Evolutionary conservation across 2,329 filamentous ascomycete genomes (phyloP), one percentile per base, ranked within the genome.

Genomic region (Pyrenophora tritici-repentis): DNA sequence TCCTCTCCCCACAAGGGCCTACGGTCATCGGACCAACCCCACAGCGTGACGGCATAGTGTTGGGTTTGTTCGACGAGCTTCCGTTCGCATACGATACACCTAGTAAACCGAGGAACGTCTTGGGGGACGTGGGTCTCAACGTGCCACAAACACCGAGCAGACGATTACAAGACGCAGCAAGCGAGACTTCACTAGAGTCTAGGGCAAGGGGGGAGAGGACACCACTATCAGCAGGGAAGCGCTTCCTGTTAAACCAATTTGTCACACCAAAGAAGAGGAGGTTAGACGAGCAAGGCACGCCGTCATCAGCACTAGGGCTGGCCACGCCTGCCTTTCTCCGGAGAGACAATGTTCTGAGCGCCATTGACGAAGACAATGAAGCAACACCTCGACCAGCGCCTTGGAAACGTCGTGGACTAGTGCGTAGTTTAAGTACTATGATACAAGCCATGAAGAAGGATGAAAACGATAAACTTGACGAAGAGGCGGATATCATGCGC

Each of bases 21-120:
- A 47, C 58, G 8, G 58, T 72, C 35, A 82, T 94, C 54, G 89
- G 88, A 2, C 90, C 90, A 1, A 94, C 90, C 10, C 90, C 90
- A 3, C 90, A 93, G 65, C 85, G 86, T 55, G 88, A 93, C 68
- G 90, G 90, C 22, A 83, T 84, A 16, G 86, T 91, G 1, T 78
- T 94, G 2, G 89, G 90, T 4, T 75, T 94, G 14, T 94, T 94
- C 67, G 90, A 93, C 66, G 74, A 88, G 9, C 75, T 91, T 6
- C 81, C 83, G 1, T 80, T 81, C 26, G 39, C 37, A 13, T 24
- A 39, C 4, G 80, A 76, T 42, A 78, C 74, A 24, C 74, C 75
- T 6, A 75, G 68, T 47, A 74, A 70, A 62, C 52, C 54, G 37
- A 62, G 67, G 31, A 66, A 64, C 18, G 63, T 69, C 3, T 44